phyloP scores from a whole-genome alignment of 2,329 filamentous ascomycete species.

The Ceratocystis cacaofunesta region DNA sequence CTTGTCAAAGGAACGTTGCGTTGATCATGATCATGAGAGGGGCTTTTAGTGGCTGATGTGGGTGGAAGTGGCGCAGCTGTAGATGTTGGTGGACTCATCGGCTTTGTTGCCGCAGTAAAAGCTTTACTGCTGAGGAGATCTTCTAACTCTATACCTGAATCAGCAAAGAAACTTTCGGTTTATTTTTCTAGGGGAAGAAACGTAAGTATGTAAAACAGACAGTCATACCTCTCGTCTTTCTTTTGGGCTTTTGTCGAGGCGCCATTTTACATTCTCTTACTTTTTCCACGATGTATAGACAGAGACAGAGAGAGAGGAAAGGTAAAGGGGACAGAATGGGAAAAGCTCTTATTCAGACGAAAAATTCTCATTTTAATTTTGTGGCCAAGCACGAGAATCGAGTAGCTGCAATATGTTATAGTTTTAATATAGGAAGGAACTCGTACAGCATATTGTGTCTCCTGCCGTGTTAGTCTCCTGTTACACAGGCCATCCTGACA shows the following conservation, averaged over 20 bases:
- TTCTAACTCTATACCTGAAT: not conserved
- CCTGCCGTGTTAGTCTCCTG: not conserved
- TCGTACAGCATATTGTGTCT: not conserved
- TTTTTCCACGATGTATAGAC: not conserved
- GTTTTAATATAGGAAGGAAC: not conserved
- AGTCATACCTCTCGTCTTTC: constrained; percentile 8
- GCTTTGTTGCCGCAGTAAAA: not conserved
- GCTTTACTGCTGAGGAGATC: constrained; percentile 2
- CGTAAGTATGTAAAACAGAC: not conserved
- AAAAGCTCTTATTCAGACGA: not conserved
- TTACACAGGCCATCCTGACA: not conserved
- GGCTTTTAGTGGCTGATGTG: not conserved
- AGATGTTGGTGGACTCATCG: not conserved
- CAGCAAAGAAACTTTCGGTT: not conserved
- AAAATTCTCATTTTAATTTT: not conserved
- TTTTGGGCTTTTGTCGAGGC: constrained; percentile 10
- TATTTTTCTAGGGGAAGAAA: too few relatives aligned
- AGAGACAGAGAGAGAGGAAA: not conserved
- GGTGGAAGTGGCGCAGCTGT: not conserved
- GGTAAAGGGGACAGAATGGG: not conserved
- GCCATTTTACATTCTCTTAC: constrained; percentile 2
- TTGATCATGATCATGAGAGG: not conserved
- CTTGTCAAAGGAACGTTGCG: not conserved
- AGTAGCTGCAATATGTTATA: not conserved
- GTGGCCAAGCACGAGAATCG: not conserved